These are phyloP conservation scores for Alternaria novae-zelandiae DNA, from an alignment of 2,329 filamentous ascomycete genomes.

Conservation along the genomic window DNA sequence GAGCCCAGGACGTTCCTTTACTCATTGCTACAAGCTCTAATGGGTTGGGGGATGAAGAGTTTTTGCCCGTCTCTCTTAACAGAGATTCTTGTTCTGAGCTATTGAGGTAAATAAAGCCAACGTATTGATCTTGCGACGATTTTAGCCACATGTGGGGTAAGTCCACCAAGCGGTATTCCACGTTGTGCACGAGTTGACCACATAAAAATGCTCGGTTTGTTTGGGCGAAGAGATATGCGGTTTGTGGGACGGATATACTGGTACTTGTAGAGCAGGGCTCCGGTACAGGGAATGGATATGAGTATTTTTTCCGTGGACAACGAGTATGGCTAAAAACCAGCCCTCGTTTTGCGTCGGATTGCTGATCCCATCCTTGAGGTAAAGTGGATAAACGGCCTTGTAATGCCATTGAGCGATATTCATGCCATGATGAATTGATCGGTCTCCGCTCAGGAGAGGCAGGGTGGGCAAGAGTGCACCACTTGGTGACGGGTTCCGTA, in stretches of 20 bases:
- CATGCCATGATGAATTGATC: background rate
- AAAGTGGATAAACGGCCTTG: rapidly evolving
- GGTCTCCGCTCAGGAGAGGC: background rate
- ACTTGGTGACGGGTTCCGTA: background rate
- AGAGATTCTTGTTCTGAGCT: background rate
- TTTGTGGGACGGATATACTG: background rate
- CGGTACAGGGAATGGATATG: background rate
- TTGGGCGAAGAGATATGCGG: background rate
- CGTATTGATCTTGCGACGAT: background rate
- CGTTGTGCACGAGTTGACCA: background rate
- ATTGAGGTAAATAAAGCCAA: background rate
- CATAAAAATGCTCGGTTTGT: background rate
- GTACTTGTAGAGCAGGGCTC: background rate
- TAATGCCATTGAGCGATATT: background rate
- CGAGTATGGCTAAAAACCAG: background rate
- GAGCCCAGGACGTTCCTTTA: background rate
- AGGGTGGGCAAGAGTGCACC: background rate
- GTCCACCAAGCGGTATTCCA: no score
- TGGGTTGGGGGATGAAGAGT: background rate
- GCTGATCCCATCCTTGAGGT: background rate
- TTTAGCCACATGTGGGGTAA: background rate
- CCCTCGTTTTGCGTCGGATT: background rate
- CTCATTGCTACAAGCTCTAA: background rate
- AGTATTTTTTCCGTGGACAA: background rate
- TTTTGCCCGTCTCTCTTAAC: rapidly evolving